phyloP scores from a whole-genome alignment of 1,284 basidiomycete species.

The Cronartium quercuum region DNA sequence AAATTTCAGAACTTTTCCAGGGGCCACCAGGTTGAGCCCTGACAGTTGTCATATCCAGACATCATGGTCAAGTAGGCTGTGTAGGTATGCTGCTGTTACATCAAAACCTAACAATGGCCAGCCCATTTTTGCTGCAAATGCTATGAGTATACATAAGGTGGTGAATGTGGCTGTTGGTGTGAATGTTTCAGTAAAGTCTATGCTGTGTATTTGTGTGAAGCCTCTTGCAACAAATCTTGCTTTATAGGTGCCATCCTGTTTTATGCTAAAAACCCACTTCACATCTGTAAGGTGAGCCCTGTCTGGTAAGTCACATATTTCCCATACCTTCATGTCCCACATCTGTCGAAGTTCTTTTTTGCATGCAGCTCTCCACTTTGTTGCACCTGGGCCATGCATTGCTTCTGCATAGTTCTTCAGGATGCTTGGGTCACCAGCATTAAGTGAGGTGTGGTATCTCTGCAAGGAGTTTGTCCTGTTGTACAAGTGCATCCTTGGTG shows the following conservation, averaged over 20 bases:
- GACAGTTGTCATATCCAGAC: neutral
- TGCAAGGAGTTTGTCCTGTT: neutral
- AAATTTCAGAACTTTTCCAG: neutral
- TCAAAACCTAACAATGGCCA: neutral
- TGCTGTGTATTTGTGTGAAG: slow-evolving; percentile 1
- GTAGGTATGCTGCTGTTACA: slow-evolving; percentile 4
- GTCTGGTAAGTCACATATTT: neutral
- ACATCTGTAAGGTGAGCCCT: neutral
- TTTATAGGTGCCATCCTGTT: neutral
- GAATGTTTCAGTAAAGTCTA: neutral
- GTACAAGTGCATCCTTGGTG: neutral
- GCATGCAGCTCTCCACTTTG: neutral
- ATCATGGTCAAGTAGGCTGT: slow-evolving; percentile 21
- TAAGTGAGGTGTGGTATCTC: neutral
- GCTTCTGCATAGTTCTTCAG: neutral
- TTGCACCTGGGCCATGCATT: neutral
- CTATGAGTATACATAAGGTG: neutral
- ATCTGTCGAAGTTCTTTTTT: slow-evolving; percentile 1
- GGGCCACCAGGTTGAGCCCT: neutral
- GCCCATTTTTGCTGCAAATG: neutral
- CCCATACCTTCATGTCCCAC: neutral
- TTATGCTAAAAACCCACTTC: slow-evolving; percentile 10
- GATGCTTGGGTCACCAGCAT: neutral
- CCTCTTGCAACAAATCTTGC: slow-evolving; percentile 5
- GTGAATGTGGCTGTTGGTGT: neutral